These are phyloP conservation scores for Coemansia sp. DNA, from an alignment of 192 early-diverging fungal species.

Conservation along the genomic window DNA sequence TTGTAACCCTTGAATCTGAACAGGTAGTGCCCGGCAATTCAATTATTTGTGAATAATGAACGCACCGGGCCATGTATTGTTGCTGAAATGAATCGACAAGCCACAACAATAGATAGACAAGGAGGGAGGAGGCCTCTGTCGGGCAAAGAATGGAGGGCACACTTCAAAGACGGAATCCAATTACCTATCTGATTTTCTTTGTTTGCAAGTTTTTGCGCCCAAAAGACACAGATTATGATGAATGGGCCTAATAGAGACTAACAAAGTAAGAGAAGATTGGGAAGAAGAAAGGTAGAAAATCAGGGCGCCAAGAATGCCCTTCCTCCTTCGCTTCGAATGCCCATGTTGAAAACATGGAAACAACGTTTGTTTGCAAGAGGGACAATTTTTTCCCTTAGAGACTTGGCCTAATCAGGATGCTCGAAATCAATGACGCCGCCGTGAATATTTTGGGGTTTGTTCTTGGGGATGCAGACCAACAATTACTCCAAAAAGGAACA, in stretches of 20 bases:
- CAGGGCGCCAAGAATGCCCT: too few relatives aligned
- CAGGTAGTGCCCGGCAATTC: neutral
- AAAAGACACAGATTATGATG: neutral
- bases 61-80: neutral
- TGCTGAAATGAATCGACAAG: neutral
- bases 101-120: neutral
- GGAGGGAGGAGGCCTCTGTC: neutral
- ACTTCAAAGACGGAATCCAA: neutral
- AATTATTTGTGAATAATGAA: neutral
- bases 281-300: neutral
- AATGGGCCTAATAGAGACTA: neutral
- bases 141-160: neutral
- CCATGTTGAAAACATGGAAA: too few relatives aligned
- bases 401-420: neutral
- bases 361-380: neutral
- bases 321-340: too few relatives aligned
- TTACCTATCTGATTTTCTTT: neutral
- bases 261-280: neutral
- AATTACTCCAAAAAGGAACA: neutral
- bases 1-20: neutral
- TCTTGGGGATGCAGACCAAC: neutral
- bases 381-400: neutral
- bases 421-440: neutral
- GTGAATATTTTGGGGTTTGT: neutral
- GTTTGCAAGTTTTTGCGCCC: neutral